A percentile compares a stretch with the other conserved stretches of the same genome.
phyloP scores from a whole-genome alignment of 176 grass and related monocot species.

The Lolium multiflorum region DNA sequence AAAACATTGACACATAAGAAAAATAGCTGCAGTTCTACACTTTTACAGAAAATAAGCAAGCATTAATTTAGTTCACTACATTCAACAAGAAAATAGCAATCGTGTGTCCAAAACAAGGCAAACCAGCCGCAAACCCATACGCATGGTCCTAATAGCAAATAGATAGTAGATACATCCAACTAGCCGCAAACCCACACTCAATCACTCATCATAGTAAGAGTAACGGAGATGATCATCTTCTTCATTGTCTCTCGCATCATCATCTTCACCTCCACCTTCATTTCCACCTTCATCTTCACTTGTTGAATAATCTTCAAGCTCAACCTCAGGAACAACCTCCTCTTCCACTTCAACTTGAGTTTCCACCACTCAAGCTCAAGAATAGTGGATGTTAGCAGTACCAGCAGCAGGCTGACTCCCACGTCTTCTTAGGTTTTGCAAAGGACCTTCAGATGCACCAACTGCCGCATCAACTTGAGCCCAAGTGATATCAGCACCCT shows the following conservation, averaged over 20 bases:
- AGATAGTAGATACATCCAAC: not conserved
- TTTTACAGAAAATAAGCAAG: not conserved
- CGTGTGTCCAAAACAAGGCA: not conserved
- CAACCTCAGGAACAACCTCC: not conserved
- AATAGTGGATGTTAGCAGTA: not conserved
- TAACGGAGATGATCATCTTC: not conserved
- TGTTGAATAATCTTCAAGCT: conserved; percentile 10
- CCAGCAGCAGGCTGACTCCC: not conserved
- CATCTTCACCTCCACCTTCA: not conserved
- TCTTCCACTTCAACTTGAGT: not conserved
- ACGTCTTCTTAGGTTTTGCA: not conserved
- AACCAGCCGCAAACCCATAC: not conserved
- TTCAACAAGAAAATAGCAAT: not conserved
- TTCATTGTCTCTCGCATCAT: not conserved
- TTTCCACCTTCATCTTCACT: not conserved
- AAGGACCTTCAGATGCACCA: not conserved
- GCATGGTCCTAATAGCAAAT: not conserved
- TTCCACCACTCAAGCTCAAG: not conserved
- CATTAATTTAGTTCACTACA: not conserved
- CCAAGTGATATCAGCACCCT: not conserved
- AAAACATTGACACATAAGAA: not conserved
- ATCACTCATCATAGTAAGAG: no score
- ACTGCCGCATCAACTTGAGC: not conserved
- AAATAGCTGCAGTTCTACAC: not conserved
- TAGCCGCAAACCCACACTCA: not conserved